A percentile compares a stretch with the other conserved stretches of the same genome.
Conservation (phyloP, 2,329 filamentous ascomycete genomes). For the Scortechinia acanthostroma region DNA sequence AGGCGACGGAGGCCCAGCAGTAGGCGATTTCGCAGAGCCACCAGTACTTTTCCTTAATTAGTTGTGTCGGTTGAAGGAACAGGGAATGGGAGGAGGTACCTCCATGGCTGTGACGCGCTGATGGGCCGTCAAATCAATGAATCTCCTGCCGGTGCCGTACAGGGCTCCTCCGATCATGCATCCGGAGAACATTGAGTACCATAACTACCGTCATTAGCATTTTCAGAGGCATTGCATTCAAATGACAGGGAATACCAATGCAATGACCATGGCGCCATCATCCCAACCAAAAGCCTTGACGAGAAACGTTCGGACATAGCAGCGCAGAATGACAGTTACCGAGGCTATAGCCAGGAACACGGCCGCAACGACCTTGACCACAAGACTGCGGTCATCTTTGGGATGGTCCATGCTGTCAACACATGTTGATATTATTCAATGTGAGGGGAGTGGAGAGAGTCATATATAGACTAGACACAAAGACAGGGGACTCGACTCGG, state of each 20-base stretch:
- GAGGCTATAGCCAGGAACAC: constrained; percentile 28
- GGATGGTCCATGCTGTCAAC: too few relatives aligned
- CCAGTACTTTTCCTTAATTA: background rate
- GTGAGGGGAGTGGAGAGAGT: too few relatives aligned
- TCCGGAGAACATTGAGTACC: background rate
- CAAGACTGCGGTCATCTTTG: background rate
- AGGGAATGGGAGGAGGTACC: too few relatives aligned
- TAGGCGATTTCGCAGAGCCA: constrained; percentile 9
- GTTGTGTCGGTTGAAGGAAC: too few relatives aligned
- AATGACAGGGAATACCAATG: constrained; percentile 14
- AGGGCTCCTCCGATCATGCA: background rate
- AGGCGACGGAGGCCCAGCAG: constrained; percentile 22
- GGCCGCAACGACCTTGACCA: constrained; percentile 6
- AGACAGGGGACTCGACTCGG: too few relatives aligned
- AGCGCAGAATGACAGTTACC: constrained; percentile 22
- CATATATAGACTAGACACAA: too few relatives aligned
- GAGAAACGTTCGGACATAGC: constrained; percentile 26
- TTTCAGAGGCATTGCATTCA: constrained; percentile 6
- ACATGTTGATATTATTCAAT: too few relatives aligned
- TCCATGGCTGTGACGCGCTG: background rate
- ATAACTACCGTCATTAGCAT: background rate
- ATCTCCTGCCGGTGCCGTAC: background rate
- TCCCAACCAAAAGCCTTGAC: constrained; percentile 25
- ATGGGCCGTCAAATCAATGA: background rate
- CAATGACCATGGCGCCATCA: constrained; percentile 18